phyloP scores from a whole-genome alignment of 345 rosid species.

The Cochlearia excelsa region DNA sequence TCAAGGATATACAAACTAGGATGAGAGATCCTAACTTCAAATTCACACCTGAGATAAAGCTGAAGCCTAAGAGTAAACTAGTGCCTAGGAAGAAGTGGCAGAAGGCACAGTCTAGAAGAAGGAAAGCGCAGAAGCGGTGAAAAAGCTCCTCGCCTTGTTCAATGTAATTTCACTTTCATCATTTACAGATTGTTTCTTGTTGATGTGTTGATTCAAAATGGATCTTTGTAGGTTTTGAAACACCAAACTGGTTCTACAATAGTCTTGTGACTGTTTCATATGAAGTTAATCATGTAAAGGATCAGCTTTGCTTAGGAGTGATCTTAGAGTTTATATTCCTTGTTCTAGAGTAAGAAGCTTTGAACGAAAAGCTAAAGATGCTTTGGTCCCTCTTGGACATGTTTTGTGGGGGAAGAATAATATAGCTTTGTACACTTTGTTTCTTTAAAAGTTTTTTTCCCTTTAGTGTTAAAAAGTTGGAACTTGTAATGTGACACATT shows the following conservation, averaged over 20 bases:
- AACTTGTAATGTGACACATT: too few species aligned
- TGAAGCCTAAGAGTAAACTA: slow-evolving; percentile 90
- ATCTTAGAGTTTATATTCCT: slow-evolving; percentile 28
- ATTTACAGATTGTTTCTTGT: too few species aligned
- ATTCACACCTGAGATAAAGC: slow-evolving; percentile 79
- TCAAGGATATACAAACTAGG: slow-evolving; percentile 86
- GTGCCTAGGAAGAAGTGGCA: slow-evolving; percentile 91
- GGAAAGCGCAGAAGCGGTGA: slow-evolving; percentile 82
- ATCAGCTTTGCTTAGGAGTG: slow-evolving; percentile 21
- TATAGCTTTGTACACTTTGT: too few species aligned
- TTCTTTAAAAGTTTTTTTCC: too few species aligned
- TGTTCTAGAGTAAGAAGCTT: slow-evolving; percentile 27
- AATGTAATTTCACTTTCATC: not conserved
- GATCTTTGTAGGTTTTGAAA: not conserved
- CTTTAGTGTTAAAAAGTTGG: too few species aligned
- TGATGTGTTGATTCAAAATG: too few species aligned
- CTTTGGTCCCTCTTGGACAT: slow-evolving; percentile 39
- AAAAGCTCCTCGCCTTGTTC: slow-evolving; percentile 3
- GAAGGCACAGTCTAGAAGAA: slow-evolving; percentile 70
- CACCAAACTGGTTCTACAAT: not conserved
- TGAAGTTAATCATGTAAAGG: not conserved
- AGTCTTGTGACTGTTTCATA: not conserved
- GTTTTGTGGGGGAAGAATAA: slow-evolving; percentile 35
- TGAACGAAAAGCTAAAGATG: slow-evolving; percentile 23
- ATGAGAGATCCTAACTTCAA: slow-evolving; percentile 93